These are phyloP conservation scores for Aspergillus ostianus DNA, from an alignment of 495 filamentous ascomycete species.

Conservation along the genomic window DNA sequence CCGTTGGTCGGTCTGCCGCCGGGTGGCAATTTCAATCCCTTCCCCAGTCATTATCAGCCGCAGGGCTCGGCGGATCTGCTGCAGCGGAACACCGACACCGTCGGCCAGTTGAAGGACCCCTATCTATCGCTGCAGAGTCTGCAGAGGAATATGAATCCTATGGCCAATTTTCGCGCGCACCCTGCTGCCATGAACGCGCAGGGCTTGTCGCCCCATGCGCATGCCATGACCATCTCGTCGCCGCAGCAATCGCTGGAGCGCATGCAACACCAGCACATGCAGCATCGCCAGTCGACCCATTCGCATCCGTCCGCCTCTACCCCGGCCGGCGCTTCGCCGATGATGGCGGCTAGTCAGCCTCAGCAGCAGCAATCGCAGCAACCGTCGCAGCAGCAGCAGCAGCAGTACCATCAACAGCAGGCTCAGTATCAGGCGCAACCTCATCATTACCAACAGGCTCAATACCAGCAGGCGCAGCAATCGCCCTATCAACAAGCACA, in stretches of 20 bases:
- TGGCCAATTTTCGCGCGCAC: conserved; percentile 31
- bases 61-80: conserved; percentile 38
- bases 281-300: conserved; percentile 27
- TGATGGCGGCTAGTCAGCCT: conserved; percentile 18
- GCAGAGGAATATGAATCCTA: conserved; percentile 36
- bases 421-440: conserved; percentile 3
- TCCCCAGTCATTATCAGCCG: conserved; percentile 32
- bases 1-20: conserved; percentile 35
- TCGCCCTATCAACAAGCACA: conserved; percentile 14
- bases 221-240: conserved; percentile 34
- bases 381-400: conserved; percentile 9
- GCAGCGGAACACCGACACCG: conserved; percentile 31
- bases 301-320: conserved; percentile 19
- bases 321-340: conserved; percentile 25
- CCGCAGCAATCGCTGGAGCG: conserved; percentile 40
- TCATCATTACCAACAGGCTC: conserved; percentile 15
- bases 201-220: conserved; percentile 30
- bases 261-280: conserved; percentile 33
- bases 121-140: conserved; percentile 33
- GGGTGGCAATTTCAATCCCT: conserved; percentile 31
- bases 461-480: conserved; percentile 17
- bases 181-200: conserved; percentile 29
- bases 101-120: conserved; percentile 27
- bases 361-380: conserved; percentile 14
- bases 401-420: conserved; percentile 14